Conservation (phyloP, 352 stramenopile species). For the Pythium grandisporangium region DNA sequence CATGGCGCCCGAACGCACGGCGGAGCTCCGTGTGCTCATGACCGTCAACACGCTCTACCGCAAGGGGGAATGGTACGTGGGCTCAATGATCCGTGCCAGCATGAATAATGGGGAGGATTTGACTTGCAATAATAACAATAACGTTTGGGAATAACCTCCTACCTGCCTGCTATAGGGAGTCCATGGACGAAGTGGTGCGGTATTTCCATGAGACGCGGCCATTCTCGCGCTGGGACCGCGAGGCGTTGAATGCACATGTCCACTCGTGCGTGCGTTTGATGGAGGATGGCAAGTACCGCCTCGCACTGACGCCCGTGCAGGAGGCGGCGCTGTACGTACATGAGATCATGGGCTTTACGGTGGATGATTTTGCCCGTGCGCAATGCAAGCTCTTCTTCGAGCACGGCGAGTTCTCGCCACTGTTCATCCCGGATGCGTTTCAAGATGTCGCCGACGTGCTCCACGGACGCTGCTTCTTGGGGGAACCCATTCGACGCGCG, state of each 20-base stretch:
- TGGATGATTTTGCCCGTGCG: constrained; percentile 3
- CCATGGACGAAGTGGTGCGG: constrained; percentile 9
- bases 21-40: not conserved
- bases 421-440: constrained; percentile 8
- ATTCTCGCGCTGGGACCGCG: constrained; percentile 9
- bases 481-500: constrained; percentile 4
- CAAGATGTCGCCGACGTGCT: not conserved
- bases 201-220: constrained; percentile 10
- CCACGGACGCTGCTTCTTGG: constrained; percentile 3
- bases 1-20: not conserved
- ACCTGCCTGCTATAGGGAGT: constrained; percentile 4
- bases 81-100: too few relatives aligned
- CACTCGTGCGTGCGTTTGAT: constrained; percentile 3
- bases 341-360: not conserved
- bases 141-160: too few relatives aligned
- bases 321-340: constrained; percentile 11
- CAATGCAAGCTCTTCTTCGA: constrained; percentile 7
- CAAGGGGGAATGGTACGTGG: not conserved
- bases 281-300: constrained; percentile 5
- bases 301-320: constrained; percentile 7
- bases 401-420: constrained; percentile 3
- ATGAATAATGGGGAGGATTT: too few relatives aligned
- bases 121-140: too few relatives aligned
- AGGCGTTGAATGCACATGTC: constrained; percentile 9
- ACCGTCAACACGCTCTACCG: not conserved